Evolutionary conservation across 2,329 filamentous ascomycete genomes (phyloP).

Genomic region (Cercospora beticola): DNA sequence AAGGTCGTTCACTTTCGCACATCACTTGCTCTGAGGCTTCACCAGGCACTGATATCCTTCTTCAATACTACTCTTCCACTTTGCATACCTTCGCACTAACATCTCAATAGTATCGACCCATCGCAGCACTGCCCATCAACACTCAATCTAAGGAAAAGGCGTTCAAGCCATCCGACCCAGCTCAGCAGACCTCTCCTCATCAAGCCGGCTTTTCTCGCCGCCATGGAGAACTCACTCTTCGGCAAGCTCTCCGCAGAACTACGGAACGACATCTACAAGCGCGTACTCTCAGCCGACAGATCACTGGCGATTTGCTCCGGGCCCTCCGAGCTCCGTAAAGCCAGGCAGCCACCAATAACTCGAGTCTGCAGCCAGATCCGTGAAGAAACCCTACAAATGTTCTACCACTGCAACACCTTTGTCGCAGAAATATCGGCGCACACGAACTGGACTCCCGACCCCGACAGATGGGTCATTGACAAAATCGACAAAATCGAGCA

Average conservation of each 20-base stretch:
- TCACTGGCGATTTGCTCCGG: background rate
- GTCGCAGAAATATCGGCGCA: background rate
- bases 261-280: background rate
- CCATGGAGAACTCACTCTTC: background rate
- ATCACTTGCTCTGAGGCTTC: background rate
- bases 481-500: background rate
- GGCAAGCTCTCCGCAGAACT: background rate
- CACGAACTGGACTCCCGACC: background rate
- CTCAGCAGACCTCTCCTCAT: background rate
- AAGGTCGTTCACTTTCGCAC: background rate
- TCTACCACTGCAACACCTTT: constrained; percentile 3
- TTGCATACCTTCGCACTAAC: background rate
- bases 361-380: background rate
- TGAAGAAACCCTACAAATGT: background rate
- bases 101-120: background rate
- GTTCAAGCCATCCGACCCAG: background rate
- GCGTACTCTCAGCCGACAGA: background rate
- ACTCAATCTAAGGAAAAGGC: background rate
- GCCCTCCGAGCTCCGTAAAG: background rate
- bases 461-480: background rate
- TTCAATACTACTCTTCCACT: background rate
- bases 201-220: background rate
- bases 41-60: background rate
- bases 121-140: background rate
- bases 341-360: background rate